Base-by-base conservation (phyloP, 148 eudicot genomes). In the Fagopyrum homotropicum region DNA sequence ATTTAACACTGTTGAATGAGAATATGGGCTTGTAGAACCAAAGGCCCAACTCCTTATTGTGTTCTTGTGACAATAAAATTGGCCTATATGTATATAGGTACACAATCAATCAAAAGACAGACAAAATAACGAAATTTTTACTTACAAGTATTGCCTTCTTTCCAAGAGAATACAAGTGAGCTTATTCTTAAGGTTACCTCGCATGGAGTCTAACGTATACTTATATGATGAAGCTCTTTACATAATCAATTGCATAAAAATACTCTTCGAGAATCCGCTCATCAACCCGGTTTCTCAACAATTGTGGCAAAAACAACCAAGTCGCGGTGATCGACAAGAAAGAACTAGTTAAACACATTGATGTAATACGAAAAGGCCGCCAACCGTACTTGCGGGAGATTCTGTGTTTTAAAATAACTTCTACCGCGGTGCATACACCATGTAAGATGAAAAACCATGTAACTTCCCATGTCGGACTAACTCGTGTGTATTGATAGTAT, bases 291-390 rank as follows among this genome's bases (percentile, higher is more conserved):
- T 80, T 84, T 74, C 85, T 80, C 16, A 80, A 12, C 5, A 89
- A 15, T 73, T 84, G 93, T 5, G 93, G 93, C 4, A 89, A 76
- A 72, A 89, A 89, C 56, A 84, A 50, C 93, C 93, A 88, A 68
- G 64, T 78, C 12, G 84, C 88, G 0, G 87, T 87, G 5, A 77
- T 78, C 17, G 72, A 84, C 63, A 84, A 81, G 63, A 87, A 84
- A 55, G 54, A 83, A 75, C 86, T 68, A 9, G 89, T 87, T 44
- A 88, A 60, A 19, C 46, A 22, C 35, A 86, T 76, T 1, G 91
- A 81, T 8, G 88, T 74, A 17, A 64, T 64, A 81, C 69, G 19
- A 26, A 66, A 82, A 73, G 85, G 51, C 78, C 71, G 56, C 61
- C 78, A 79, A 1, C 40, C 40, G 40, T 1, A 61, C 2, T 77